Percentiles rank a stretch among this genome's conserved stretches.
phyloP scores from a whole-genome alignment of 2,329 filamentous ascomycete species.

The Sordariomycetes sp. region DNA sequence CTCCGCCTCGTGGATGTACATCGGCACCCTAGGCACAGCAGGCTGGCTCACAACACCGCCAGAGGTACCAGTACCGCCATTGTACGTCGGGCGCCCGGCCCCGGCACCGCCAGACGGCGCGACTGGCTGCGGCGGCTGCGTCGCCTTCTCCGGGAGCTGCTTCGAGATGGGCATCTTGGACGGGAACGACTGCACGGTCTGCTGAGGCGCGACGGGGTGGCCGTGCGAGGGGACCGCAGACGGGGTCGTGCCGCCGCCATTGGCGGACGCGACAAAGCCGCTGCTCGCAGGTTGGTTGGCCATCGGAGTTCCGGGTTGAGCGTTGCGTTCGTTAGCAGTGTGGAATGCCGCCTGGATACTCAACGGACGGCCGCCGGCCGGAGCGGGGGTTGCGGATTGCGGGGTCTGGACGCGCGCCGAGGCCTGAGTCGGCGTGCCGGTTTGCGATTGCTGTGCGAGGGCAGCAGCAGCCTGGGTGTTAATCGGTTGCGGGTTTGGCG shows the following conservation, averaged over 20 bases:
- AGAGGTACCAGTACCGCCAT: constrained; percentile 63
- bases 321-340: constrained; percentile 31
- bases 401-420: constrained; percentile 37
- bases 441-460: constrained; percentile 25
- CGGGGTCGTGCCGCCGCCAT: constrained; percentile 25
- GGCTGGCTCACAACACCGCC: constrained; percentile 83
- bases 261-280: constrained; percentile 12
- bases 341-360: constrained; percentile 39
- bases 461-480: constrained; percentile 34
- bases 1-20: constrained; percentile 81
- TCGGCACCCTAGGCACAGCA: constrained; percentile 68
- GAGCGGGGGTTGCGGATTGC: constrained; percentile 29
- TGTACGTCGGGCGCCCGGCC: constrained; percentile 69
- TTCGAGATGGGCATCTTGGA: constrained; percentile 76
- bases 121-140: constrained; percentile 63
- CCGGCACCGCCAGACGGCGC: constrained; percentile 51
- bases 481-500: constrained; percentile 28
- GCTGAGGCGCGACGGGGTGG: constrained; percentile 21
- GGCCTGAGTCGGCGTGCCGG: constrained; percentile 37
- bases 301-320: constrained; percentile 12
- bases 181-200: constrained; percentile 25
- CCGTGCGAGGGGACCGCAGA: neutral
- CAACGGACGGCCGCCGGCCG: constrained; percentile 27
- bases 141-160: constrained; percentile 56
- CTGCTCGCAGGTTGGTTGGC: constrained; percentile 10